Conservation (phyloP, 345 rosid species). For the Salix brachista region DNA sequence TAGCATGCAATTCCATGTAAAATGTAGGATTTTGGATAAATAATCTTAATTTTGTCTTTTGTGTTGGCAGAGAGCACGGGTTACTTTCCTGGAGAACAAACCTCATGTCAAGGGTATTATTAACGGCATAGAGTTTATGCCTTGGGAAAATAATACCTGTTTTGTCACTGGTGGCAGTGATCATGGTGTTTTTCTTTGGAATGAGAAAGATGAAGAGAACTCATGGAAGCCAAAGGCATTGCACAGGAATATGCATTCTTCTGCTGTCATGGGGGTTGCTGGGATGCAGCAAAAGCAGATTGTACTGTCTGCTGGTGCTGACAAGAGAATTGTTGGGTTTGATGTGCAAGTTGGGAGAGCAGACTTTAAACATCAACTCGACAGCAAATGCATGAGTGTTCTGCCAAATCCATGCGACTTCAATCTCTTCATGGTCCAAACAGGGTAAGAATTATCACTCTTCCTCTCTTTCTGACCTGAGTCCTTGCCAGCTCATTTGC, state of each 20-base stretch:
- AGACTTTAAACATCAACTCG: slow-evolving; percentile 72
- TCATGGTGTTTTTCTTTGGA: slow-evolving; percentile 83
- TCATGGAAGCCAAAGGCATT: slow-evolving; percentile 71
- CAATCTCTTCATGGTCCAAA: slow-evolving; percentile 91
- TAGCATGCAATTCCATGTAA: not conserved
- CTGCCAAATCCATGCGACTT: slow-evolving; percentile 88
- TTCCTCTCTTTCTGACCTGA: not conserved
- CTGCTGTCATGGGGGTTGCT: slow-evolving; percentile 94
- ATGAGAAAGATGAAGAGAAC: slow-evolving; percentile 52
- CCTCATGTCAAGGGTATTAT: slow-evolving; percentile 87
- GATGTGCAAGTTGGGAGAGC: slow-evolving; percentile 66
- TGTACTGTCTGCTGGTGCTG: slow-evolving; percentile 80
- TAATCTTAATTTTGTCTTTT: slow-evolving; percentile 6
- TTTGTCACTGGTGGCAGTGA: slow-evolving; percentile 91
- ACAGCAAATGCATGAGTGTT: slow-evolving; percentile 93
- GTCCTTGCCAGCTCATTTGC: not conserved
- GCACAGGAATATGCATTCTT: slow-evolving; percentile 77
- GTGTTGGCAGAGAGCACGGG: slow-evolving; percentile 42
- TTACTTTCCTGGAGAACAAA: slow-evolving; percentile 64
- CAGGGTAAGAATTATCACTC: slow-evolving; percentile 56
- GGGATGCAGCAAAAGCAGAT: slow-evolving; percentile 77
- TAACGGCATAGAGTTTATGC: slow-evolving; percentile 74
- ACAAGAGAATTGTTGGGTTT: slow-evolving; percentile 75
- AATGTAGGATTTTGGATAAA: not conserved
- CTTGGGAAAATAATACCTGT: slow-evolving; percentile 58